A percentile compares a stretch with the other conserved stretches of the same genome.
phyloP scores from a whole-genome alignment of 1,284 basidiomycete genomes.

The Papiliotrema nemorosa region DNA sequence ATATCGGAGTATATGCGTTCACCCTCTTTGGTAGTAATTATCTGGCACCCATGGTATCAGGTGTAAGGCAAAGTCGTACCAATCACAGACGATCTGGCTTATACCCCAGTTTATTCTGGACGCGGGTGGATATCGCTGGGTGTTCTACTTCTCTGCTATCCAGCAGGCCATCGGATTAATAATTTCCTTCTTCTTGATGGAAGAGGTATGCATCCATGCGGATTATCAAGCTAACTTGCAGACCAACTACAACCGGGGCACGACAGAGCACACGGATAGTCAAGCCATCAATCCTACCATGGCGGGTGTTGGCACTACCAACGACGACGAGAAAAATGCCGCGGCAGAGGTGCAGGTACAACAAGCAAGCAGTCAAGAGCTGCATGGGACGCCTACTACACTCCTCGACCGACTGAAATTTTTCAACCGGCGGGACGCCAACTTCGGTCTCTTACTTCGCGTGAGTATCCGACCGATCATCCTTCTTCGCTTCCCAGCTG shows the following conservation, averaged over 20 bases:
- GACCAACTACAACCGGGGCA: conserved; percentile 24
- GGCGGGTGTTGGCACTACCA: background rate
- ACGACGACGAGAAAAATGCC: background rate
- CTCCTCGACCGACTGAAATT: no score
- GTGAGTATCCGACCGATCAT: conserved; percentile 21
- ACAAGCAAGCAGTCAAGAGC: no score
- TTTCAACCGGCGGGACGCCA: conserved; percentile 10
- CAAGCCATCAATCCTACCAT: background rate
- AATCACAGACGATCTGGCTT: background rate
- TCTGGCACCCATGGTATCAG: conserved; percentile 13
- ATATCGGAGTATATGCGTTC: conserved; percentile 18
- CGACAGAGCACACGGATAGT: conserved; percentile 5
- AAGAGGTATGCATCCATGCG: conserved; percentile 7
- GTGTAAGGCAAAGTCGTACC: conserved; percentile 3
- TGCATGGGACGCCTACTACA: no score
- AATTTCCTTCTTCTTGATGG: conserved; percentile 19
- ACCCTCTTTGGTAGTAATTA: conserved; percentile 14
- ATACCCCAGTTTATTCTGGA: conserved; percentile 14
- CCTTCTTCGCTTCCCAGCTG: conserved; percentile 11
- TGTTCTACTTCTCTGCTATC: conserved; percentile 18
- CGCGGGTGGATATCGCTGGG: conserved; percentile 18
- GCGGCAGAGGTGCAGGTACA: no score
- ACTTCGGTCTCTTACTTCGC: conserved; percentile 3
- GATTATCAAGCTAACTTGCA: background rate
- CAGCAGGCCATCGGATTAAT: conserved; percentile 7